These are phyloP conservation scores for Blumeriella jaapii DNA, from an alignment of 2,329 filamentous ascomycete genomes.

Conservation along the genomic window DNA sequence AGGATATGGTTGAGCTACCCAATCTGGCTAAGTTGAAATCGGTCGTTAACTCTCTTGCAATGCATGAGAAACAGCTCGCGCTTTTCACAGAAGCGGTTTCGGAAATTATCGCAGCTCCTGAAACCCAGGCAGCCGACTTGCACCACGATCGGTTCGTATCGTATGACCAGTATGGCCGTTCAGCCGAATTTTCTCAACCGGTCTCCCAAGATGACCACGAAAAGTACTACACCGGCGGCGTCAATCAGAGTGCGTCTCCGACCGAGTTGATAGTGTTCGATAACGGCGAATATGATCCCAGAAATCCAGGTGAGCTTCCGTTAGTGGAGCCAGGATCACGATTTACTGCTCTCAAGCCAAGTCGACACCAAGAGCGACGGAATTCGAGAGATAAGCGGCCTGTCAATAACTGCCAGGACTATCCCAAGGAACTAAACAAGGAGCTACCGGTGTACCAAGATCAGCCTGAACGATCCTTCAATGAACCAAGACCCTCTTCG, in stretches of 20 bases:
- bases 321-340: conserved; percentile 8
- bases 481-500: conserved; percentile 11
- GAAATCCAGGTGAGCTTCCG: conserved; percentile 16
- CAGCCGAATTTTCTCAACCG: conserved; percentile 11
- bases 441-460: conserved; percentile 9
- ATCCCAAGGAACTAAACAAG: conserved; percentile 8
- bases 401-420: conserved; percentile 6
- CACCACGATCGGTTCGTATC: conserved; percentile 4
- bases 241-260: conserved; percentile 6
- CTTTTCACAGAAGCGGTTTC: conserved; percentile 41
- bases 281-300: conserved; percentile 20
- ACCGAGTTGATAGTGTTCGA: conserved; percentile 14
- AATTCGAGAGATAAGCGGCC: conserved; percentile 1
- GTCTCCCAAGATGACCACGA: conserved; percentile 25
- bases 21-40: conserved; percentile 36
- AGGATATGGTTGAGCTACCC: conserved; percentile 49
- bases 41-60: conserved; percentile 39
- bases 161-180: conserved; percentile 8
- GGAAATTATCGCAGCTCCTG: conserved; percentile 26
- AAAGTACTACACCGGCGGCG: conserved; percentile 20
- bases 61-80: conserved; percentile 43
- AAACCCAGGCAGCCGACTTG: background rate
- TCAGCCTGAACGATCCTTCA: conserved; percentile 5
- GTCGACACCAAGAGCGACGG: conserved; percentile 4
- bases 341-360: conserved; percentile 2